phyloP scores from a whole-genome alignment of 2,329 filamentous ascomycete species.

The Uncinocarpus reesii region DNA sequence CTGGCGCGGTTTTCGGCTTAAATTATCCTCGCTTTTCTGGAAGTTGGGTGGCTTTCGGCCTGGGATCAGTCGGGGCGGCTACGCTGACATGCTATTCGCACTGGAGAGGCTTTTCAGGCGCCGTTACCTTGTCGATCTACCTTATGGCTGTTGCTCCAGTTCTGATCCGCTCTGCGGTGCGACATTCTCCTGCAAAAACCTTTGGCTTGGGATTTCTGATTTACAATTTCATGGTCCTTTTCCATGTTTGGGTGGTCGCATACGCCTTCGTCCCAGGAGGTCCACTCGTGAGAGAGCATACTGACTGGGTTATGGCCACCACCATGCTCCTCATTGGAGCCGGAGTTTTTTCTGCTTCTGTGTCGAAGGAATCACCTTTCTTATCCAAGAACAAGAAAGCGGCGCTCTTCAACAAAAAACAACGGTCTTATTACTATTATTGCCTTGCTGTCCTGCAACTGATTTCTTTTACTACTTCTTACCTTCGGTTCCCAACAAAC shows the following conservation, averaged over 20 bases:
- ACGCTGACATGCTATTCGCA: constrained; percentile 65
- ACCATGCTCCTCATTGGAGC: constrained; percentile 77
- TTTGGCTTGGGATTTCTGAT: constrained; percentile 84
- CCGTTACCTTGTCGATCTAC: constrained; percentile 63
- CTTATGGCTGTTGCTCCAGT: constrained; percentile 68
- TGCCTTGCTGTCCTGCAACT: constrained; percentile 67
- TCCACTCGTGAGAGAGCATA: constrained; percentile 81
- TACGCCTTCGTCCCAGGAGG: constrained; percentile 97
- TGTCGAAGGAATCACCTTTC: constrained; percentile 44
- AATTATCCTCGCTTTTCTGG: constrained; percentile 59
- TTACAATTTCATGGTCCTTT: constrained; percentile 91
- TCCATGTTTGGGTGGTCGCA: constrained; percentile 96
- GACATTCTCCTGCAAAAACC: constrained; percentile 63
- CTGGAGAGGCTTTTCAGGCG: constrained; percentile 87
- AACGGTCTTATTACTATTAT: constrained; percentile 59
- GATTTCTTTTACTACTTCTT: constrained; percentile 67
- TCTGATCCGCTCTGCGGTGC: constrained; percentile 64
- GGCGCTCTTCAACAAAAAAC: constrained; percentile 36
- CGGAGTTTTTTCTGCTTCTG: constrained; percentile 62
- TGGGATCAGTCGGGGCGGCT: constrained; percentile 69
- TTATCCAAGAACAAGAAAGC: constrained; percentile 31
- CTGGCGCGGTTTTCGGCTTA: constrained; percentile 65
- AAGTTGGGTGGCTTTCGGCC: constrained; percentile 68
- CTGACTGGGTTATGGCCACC: constrained; percentile 84
- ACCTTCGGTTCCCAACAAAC: constrained; percentile 83